A percentile compares a stretch with the other conserved stretches of the same genome.
These are phyloP conservation scores for Colletotrichum costaricense DNA, from an alignment of 2,329 filamentous ascomycete species.

Conservation along the genomic window DNA sequence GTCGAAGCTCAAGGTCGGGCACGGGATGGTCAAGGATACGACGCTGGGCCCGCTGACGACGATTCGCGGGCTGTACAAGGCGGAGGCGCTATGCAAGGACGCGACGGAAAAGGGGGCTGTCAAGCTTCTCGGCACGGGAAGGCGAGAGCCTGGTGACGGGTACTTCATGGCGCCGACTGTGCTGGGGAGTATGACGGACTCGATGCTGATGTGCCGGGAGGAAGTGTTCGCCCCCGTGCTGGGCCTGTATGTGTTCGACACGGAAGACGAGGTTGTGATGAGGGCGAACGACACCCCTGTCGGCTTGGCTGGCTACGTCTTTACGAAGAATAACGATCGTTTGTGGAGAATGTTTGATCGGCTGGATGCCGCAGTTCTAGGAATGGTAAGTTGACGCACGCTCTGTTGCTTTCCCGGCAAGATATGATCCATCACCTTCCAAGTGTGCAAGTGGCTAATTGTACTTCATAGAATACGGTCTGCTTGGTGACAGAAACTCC, in stretches of 20 bases:
- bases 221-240: conserved; percentile 84
- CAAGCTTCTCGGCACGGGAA: conserved; percentile 65
- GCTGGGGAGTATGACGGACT: conserved; percentile 72
- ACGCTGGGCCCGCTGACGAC: conserved; percentile 51
- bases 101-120: conserved; percentile 72
- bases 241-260: conserved; percentile 76
- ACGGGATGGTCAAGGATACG: conserved; percentile 41
- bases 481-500: conserved; percentile 16
- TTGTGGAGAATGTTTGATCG: conserved; percentile 57
- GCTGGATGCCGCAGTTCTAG: conserved; percentile 75
- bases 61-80: conserved; percentile 46
- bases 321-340: conserved; percentile 58
- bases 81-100: conserved; percentile 68
- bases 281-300: conserved; percentile 77
- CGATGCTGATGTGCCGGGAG: conserved; percentile 75
- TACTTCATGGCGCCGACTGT: conserved; percentile 80
- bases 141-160: conserved; percentile 71
- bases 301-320: conserved; percentile 82
- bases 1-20: conserved; percentile 37
- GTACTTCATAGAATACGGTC: conserved; percentile 22
- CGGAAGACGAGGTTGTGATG: conserved; percentile 76
- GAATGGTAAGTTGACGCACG: conserved; percentile 48
- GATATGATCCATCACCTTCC: background rate
- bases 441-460: background rate
- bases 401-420: background rate